Conservation (phyloP, 208 protist species). For the Acanthamoeba castellanii region DNA sequence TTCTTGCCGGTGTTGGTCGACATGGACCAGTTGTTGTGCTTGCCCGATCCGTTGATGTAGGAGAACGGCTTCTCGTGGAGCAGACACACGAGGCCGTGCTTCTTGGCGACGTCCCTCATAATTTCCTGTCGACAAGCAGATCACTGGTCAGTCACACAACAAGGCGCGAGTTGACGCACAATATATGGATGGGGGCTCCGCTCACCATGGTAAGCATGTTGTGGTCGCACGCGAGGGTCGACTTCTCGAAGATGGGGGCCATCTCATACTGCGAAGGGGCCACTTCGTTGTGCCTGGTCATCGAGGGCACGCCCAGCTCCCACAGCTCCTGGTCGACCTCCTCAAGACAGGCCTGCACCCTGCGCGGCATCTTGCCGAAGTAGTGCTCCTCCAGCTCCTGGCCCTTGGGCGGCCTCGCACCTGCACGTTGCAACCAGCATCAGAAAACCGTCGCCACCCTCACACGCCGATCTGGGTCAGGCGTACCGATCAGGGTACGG, state of each 20-base stretch:
- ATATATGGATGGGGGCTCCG: not conserved
- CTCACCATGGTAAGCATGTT: conserved; percentile 89
- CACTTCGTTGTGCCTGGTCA: conserved; percentile 92
- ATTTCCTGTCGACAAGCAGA: conserved; percentile 16
- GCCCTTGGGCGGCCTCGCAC: conserved; percentile 83
- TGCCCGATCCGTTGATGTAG: conserved; percentile 91
- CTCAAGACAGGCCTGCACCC: conserved; percentile 79
- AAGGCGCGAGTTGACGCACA: not conserved
- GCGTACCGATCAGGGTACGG: conserved; percentile 89
- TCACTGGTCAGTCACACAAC: not conserved
- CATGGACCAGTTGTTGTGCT: conserved; percentile 94
- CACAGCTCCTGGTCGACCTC: conserved; percentile 83
- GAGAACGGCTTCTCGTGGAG: conserved; percentile 95
- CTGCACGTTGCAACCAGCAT: not conserved
- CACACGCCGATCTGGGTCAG: not conserved
- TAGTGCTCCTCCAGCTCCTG: conserved; percentile 92
- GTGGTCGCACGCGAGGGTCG: conserved; percentile 87
- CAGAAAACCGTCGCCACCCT: no score
- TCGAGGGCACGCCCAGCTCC: conserved; percentile 91
- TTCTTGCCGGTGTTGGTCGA: conserved; percentile 86
- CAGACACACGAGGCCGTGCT: conserved; percentile 87
- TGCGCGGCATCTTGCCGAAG: conserved; percentile 84
- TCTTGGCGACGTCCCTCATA: conserved; percentile 81
- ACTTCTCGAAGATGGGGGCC: conserved; percentile 90
- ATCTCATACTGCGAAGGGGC: conserved; percentile 93